Evolutionary conservation across 2,329 filamentous ascomycete genomes (phyloP).

Genomic region (Chaetomium sp.): DNA sequence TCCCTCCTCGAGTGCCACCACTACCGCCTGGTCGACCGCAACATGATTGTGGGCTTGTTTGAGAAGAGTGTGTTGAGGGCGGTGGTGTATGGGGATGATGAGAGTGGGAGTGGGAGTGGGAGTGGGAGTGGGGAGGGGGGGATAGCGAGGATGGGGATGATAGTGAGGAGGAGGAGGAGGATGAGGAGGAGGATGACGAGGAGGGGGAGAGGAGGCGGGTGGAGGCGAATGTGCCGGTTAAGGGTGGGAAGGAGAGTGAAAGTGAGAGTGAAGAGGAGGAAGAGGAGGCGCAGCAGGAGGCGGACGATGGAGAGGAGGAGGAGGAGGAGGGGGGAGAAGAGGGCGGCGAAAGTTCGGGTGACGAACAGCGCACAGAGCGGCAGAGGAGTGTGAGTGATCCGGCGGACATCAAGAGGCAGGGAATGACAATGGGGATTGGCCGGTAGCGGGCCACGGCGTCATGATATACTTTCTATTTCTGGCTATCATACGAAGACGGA

Average conservation of each 20-base stretch:
- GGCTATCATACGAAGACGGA: not conserved
- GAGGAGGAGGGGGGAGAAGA: conserved; percentile 36
- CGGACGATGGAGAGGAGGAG: conserved; percentile 38
- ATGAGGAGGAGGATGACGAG: not conserved
- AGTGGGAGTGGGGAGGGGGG: conserved; percentile 42
- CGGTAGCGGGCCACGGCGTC: conserved; percentile 21
- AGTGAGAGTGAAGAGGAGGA: conserved; percentile 24
- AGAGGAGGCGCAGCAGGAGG: conserved; percentile 36
- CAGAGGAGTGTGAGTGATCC: conserved; percentile 55
- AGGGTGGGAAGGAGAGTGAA: conserved; percentile 27
- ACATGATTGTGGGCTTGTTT: conserved; percentile 91
- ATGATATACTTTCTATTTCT: conserved; percentile 12
- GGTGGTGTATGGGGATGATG: conserved; percentile 79
- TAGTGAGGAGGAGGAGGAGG: conserved; percentile 11
- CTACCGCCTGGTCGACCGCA: conserved; percentile 81
- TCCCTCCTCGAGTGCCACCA: conserved; percentile 84
- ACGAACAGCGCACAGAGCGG: conserved; percentile 58
- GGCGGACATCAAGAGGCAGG: conserved; percentile 37
- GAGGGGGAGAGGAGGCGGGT: conserved; percentile 26
- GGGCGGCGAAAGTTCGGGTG: conserved; percentile 46
- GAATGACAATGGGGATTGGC: conserved; percentile 19
- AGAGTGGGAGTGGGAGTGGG: conserved; percentile 40
- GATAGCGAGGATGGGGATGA: conserved; percentile 18
- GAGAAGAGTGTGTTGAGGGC: conserved; percentile 84
- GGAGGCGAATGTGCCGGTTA: conserved; percentile 38